Percentiles rank a stretch among this genome's conserved stretches.
Conservation (phyloP, 108 stramenopile species). For the Cyclotella baltica region DNA sequence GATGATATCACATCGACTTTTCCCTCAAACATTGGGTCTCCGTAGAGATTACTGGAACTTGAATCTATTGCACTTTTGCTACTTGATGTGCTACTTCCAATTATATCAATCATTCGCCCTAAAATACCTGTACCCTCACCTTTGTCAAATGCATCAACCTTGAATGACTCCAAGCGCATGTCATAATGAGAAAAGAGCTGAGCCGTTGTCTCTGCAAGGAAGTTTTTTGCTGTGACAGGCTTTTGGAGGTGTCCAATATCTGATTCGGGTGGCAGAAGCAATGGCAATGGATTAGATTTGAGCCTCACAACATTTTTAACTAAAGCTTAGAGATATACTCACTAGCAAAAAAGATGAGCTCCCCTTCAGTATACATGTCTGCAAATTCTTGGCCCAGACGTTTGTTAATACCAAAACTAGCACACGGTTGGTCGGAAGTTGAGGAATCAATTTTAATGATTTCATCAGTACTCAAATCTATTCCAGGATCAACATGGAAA, state of each 20-base stretch:
- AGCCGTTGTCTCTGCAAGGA: constrained; percentile 29
- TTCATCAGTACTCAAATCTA: background rate
- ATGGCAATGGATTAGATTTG: background rate
- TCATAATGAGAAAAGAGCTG: constrained; percentile 40
- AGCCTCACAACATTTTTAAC: too few species aligned
- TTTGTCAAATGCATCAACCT: constrained; percentile 44
- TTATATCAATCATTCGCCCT: constrained; percentile 49
- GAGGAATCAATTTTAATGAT: constrained; percentile 41
- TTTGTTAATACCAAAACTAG: constrained; percentile 56
- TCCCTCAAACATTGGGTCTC: constrained; percentile 24
- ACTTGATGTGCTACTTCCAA: constrained; percentile 19
- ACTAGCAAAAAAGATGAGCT: constrained; percentile 39
- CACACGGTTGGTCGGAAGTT: constrained; percentile 49
- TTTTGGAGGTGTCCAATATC: constrained; percentile 29
- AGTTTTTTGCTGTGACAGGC: constrained; percentile 29
- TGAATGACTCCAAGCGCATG: constrained; percentile 36
- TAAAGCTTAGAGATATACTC: too few species aligned
- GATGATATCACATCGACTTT: constrained; percentile 23
- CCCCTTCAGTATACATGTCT: constrained; percentile 42
- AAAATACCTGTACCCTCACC: constrained; percentile 34
- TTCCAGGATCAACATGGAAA: too few species aligned
- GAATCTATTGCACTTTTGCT: constrained; percentile 10
- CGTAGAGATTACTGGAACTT: constrained; percentile 15
- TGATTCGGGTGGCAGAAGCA: too few species aligned
- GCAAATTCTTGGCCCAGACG: constrained; percentile 19